Percentiles rank a stretch among this genome's conserved stretches.
phyloP scores from a whole-genome alignment of 2,329 filamentous ascomycete species.

The Hypoxylon sp. region DNA sequence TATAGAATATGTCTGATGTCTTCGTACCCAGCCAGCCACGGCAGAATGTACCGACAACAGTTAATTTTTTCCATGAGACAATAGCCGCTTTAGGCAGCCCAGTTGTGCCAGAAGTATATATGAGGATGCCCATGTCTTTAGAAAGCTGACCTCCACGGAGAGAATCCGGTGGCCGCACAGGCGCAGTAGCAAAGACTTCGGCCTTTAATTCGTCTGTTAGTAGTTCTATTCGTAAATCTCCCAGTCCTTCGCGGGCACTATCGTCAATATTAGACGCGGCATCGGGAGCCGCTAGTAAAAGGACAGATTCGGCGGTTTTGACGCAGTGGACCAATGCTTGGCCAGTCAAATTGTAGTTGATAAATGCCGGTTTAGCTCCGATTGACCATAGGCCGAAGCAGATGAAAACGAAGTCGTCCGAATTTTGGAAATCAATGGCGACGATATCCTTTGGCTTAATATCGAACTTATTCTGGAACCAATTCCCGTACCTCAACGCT shows the following conservation, averaged over 20 bases:
- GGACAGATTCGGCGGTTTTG: slow-evolving; percentile 73
- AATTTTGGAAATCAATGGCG: slow-evolving; percentile 86
- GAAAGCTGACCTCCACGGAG: slow-evolving; percentile 65
- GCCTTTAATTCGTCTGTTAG: slow-evolving; percentile 72
- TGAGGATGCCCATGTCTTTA: slow-evolving; percentile 77
- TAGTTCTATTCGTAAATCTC: slow-evolving; percentile 71
- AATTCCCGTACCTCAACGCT: slow-evolving; percentile 80
- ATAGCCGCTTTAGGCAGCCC: slow-evolving; percentile 86
- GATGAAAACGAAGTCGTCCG: slow-evolving; percentile 81
- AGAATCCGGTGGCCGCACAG: slow-evolving; percentile 71
- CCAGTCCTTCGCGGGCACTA: slow-evolving; percentile 67
- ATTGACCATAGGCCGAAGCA: slow-evolving; percentile 86
- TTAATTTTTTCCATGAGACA: slow-evolving; percentile 79
- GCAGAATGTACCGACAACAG: slow-evolving; percentile 67
- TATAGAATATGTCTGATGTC: slow-evolving; percentile 79
- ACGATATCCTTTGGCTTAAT: slow-evolving; percentile 82
- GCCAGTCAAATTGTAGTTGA: slow-evolving; percentile 87
- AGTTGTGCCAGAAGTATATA: slow-evolving; percentile 90
- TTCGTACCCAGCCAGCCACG: slow-evolving; percentile 71
- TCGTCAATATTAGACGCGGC: slow-evolving; percentile 71
- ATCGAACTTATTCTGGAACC: slow-evolving; percentile 75
- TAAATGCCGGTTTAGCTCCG: slow-evolving; percentile 85
- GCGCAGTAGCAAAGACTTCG: slow-evolving; percentile 66
- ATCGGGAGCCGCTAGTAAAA: slow-evolving; percentile 78
- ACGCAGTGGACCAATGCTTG: slow-evolving; percentile 82